These are phyloP conservation scores for Coemansia interrupta DNA, from an alignment of 192 early-diverging fungal species.

Conservation along the genomic window DNA sequence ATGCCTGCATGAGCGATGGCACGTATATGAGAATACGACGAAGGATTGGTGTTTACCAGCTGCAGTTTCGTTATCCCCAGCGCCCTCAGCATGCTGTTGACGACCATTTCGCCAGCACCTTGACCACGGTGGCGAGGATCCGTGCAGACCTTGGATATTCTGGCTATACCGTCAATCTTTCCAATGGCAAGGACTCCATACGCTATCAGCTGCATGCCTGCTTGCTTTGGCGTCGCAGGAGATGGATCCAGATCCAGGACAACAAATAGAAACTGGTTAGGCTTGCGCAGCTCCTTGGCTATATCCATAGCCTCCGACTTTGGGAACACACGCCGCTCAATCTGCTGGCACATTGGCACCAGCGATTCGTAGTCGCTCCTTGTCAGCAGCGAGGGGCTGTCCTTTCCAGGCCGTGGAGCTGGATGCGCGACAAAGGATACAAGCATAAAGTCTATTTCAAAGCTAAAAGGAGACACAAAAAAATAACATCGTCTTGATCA, in stretches of 20 bases:
- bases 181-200: conserved; percentile 18
- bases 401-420: conserved; percentile 6
- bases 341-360: conserved; percentile 19
- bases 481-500: neutral
- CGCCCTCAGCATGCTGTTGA: conserved; percentile 12
- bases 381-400: conserved; percentile 4
- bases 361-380: conserved; percentile 5
- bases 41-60: no score
- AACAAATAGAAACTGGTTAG: conserved; percentile 18
- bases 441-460: no score
- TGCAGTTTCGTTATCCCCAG: neutral
- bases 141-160: conserved; percentile 23
- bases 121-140: conserved; percentile 7
- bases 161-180: conserved; percentile 14
- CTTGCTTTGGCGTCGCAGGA: neutral
- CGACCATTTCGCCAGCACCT: conserved; percentile 15
- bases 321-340: conserved; percentile 26
- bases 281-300: conserved; percentile 15
- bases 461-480: neutral
- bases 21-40: neutral
- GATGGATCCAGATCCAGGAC: neutral
- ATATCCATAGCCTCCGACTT: conserved; percentile 29
- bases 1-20: neutral
- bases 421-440: conserved; percentile 4
- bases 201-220: neutral